Base-by-base conservation (phyloP, 2,329 filamentous ascomycete species). In the Amauroascus niger region DNA sequence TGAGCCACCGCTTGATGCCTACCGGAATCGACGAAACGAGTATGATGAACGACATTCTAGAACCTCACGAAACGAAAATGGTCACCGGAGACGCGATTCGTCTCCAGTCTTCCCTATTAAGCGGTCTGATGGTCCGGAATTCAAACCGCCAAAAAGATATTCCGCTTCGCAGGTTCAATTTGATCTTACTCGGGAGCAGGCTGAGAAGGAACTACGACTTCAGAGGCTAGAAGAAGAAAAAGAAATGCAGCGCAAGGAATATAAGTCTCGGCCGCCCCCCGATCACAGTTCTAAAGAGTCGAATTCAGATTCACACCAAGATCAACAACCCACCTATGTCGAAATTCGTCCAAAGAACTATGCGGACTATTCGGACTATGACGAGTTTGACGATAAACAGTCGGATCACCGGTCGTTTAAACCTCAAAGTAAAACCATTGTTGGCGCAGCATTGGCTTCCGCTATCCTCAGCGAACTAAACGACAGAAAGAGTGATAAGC, bases 181-280 rank as follows among this genome's bases (percentile, higher is more conserved):
- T 58, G 74, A 77, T 35, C 62, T 82, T 48, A 81, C 79, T 0
- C 70, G 80, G 45, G 78, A 80, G 61, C 78, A 81, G 64, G 70
- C 68, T 33, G 70, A 74, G 28, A 76, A 74, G 51, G 77, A 78
- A 52, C 65, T 67, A 49, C 64, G 64, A 30, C 62, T 57, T 8
- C 49, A 55, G 40, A 43, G 51, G 30, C 50, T 60, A 14, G 58
- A 61, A 39, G 54, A 61, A 30, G 55, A 59, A 28, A 57, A 55
- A 49, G 52, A 58, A 22, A 40, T 56, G 11, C 44, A 44, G n/a
- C 54, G 46, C 13, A 55, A 48, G 40, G 55, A 56, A 8, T 52
- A 39, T 24, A 55, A 49, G 51, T 49, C 55, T 24, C 22, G 32
- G 9, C 4, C 43, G 3, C 14, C 16, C 37, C 20, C 30, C 13